Percentiles rank a stretch among this genome's conserved stretches.
Conservation (phyloP, 805 yeast species). For the Debaryomyces maramus region DNA sequence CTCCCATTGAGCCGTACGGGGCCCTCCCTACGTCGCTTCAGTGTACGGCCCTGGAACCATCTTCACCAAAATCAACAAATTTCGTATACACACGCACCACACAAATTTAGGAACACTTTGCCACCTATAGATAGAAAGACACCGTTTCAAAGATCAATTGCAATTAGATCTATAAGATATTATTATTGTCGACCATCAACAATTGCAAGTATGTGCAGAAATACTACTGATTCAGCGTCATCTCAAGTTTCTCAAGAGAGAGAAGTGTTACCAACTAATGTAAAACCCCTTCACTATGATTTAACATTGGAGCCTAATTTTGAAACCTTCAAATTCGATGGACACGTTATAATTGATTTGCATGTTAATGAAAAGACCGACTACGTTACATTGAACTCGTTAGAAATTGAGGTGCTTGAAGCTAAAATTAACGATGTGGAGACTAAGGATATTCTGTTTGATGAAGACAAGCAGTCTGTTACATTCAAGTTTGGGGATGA, state of each 20-base stretch:
- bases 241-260: conserved; percentile 24
- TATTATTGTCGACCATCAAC: neutral
- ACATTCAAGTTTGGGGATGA: conserved; percentile 40
- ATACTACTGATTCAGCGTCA: conserved; percentile 9
- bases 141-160: neutral
- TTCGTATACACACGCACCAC: conserved; percentile 1
- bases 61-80: neutral
- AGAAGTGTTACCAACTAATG: conserved; percentile 44
- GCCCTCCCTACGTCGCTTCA: no score
- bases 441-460: conserved; percentile 24
- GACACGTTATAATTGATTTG: conserved; percentile 55
- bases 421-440: conserved; percentile 39
- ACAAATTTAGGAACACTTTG: neutral
- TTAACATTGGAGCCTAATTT: conserved; percentile 46
- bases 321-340: conserved; percentile 57
- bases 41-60: neutral
- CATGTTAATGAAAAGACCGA: conserved; percentile 49
- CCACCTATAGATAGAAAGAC: neutral
- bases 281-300: conserved; percentile 42
- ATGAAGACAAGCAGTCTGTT: conserved; percentile 40
- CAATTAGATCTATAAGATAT: neutral
- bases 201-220: conserved; percentile 12
- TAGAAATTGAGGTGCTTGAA: conserved; percentile 62
- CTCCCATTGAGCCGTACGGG: no score
- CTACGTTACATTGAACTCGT: conserved; percentile 54